Evolutionary conservation across 257 asterid genomes (phyloP).

Genomic region (Datura wrightii): DNA sequence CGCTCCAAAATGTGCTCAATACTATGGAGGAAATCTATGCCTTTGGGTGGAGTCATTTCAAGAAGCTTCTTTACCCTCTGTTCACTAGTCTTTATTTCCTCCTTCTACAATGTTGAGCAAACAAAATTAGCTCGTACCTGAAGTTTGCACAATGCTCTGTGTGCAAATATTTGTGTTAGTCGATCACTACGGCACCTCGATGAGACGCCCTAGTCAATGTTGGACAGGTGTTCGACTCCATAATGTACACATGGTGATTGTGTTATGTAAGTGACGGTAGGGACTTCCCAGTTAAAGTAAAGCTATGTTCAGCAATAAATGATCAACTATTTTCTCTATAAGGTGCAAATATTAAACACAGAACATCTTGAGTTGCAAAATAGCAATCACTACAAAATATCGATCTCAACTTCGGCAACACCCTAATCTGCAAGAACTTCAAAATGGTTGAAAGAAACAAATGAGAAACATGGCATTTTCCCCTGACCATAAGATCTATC

Average conservation of each 20-base stretch:
- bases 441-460: slow-evolving; percentile 8
- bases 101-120: slow-evolving; percentile 64
- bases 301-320: slow-evolving; percentile 25
- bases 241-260: not conserved
- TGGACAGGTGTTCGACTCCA: not conserved
- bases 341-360: not conserved
- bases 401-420: not conserved
- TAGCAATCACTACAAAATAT: slow-evolving; percentile 25
- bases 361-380: slow-evolving; percentile 21
- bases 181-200: not conserved
- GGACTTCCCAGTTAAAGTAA: slow-evolving; percentile 5
- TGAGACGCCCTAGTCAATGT: not conserved
- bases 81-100: slow-evolving; percentile 79
- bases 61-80: slow-evolving; percentile 91
- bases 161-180: not conserved
- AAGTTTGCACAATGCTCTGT: not conserved
- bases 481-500: not conserved
- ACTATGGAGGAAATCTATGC: slow-evolving; percentile 85
- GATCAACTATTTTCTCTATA: not conserved
- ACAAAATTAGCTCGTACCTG: slow-evolving; percentile 25
- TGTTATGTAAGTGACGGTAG: not conserved
- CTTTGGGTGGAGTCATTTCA: slow-evolving; percentile 89
- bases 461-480: slow-evolving; percentile 21
- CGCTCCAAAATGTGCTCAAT: slow-evolving; percentile 96
- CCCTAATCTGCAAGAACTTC: slow-evolving; percentile 24